phyloP scores from a whole-genome alignment of 139 green algal species.

The Pleodorina starrii region DNA sequence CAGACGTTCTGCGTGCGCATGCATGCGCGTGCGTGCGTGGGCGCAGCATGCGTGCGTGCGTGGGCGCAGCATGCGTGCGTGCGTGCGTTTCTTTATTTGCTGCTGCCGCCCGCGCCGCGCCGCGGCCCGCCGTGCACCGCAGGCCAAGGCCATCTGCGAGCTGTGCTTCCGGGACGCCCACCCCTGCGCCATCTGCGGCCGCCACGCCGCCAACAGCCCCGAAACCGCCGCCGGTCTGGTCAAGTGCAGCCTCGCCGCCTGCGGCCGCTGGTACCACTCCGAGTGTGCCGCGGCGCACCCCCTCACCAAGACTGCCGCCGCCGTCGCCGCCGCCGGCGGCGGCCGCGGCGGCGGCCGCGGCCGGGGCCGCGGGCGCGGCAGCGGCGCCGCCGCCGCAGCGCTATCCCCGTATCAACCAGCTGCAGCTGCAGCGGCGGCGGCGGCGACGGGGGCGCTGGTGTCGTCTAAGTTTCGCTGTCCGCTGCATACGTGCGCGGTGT shows the following conservation, averaged over 20 bases:
- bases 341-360: slow-evolving; percentile 2
- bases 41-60: too few species aligned
- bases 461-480: slow-evolving; percentile 56
- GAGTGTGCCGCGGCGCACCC: slow-evolving; percentile 39
- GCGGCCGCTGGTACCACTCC: slow-evolving; percentile 58
- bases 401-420: too few species aligned
- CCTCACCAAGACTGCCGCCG: background rate
- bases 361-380: background rate
- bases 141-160: slow-evolving; percentile 21
- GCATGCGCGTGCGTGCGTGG: too few species aligned
- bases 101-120: too few species aligned
- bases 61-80: too few species aligned
- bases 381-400: background rate
- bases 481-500: slow-evolving; percentile 63
- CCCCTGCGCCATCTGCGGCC: slow-evolving; percentile 52
- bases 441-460: background rate
- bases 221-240: slow-evolving; percentile 9
- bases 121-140: background rate
- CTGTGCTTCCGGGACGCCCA: slow-evolving; percentile 36
- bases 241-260: slow-evolving; percentile 61
- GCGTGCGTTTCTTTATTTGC: too few species aligned
- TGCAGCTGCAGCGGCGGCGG: background rate
- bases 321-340: background rate
- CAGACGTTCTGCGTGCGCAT: too few species aligned
- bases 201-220: slow-evolving; percentile 5